Evolutionary conservation across 1,139 yeast species (phyloP).

Genomic region (Zygosaccharomyces sapae): DNA sequence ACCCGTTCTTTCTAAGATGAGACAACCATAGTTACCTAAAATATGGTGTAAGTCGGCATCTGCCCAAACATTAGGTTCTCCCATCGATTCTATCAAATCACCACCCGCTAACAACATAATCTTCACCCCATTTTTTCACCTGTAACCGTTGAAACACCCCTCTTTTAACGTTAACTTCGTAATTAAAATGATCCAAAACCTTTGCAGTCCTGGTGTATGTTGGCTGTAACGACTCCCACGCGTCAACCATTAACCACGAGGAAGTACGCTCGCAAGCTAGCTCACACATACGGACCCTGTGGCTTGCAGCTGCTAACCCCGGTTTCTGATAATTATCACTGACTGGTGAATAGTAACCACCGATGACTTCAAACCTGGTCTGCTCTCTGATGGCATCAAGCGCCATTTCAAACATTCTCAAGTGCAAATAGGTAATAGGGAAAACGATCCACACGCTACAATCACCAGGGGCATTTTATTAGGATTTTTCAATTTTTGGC

Average conservation of each 20-base stretch:
- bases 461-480: conserved; percentile 84
- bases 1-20: conserved; percentile 95
- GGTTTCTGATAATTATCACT: conserved; percentile 89
- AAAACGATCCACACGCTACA: conserved; percentile 96
- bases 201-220: conserved; percentile 90
- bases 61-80: conserved; percentile 99
- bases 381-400: conserved; percentile 89
- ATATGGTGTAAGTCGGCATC: conserved; percentile 93
- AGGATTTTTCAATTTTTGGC: conserved; percentile 67
- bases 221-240: conserved; percentile 96
- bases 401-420: conserved; percentile 98
- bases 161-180: conserved; percentile 84
- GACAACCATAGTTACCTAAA: conserved; percentile 90
- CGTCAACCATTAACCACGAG: conserved; percentile 98
- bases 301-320: conserved; percentile 83
- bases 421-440: conserved; percentile 93
- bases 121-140: conserved; percentile 85
- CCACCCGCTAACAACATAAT: conserved; percentile 98
- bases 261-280: conserved; percentile 95
- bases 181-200: conserved; percentile 93
- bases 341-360: conserved; percentile 97
- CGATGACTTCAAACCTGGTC: conserved; percentile 90
- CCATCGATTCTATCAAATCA: conserved; percentile 95
- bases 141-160: conserved; percentile 77
- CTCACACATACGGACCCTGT: conserved; percentile 96